Conservation (phyloP, 352 stramenopile genomes). For the Phytopythium delawarense region DNA sequence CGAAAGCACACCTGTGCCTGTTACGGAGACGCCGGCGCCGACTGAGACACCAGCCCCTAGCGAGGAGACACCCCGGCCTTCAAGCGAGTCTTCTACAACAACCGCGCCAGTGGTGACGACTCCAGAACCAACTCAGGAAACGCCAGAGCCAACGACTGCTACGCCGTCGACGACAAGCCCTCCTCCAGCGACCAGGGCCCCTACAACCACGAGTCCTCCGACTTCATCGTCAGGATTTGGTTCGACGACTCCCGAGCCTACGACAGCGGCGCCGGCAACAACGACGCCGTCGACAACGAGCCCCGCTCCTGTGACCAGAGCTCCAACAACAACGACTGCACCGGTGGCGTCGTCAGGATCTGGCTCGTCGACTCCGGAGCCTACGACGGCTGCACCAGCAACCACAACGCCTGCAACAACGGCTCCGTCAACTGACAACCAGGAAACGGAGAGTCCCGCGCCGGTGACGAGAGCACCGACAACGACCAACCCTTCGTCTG, state of each 20-base stretch:
- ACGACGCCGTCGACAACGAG: background rate
- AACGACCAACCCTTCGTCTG: constrained; percentile 9
- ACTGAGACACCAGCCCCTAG: constrained; percentile 1
- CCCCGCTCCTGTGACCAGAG: background rate
- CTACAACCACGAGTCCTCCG: background rate
- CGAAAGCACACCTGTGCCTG: background rate
- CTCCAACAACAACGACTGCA: background rate
- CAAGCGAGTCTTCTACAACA: background rate
- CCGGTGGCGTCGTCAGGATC: background rate
- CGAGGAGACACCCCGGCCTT: constrained; percentile 12
- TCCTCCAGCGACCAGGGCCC: constrained; percentile 8
- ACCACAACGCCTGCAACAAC: background rate
- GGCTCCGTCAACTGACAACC: background rate
- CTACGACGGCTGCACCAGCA: constrained; percentile 9
- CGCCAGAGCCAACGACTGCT: background rate
- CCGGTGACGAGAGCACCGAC: constrained; percentile 16
- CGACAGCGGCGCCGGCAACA: background rate
- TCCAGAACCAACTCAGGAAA: constrained; percentile 1
- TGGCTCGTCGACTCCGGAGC: background rate
- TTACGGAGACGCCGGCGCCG: background rate
- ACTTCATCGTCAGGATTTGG: background rate
- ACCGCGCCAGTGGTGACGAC: background rate
- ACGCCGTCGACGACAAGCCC: constrained; percentile 16
- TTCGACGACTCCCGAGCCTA: background rate
- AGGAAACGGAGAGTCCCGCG: constrained; percentile 17